Evolutionary conservation across 495 filamentous ascomycete genomes (phyloP).

Genomic region (Apodospora peruviana): DNA sequence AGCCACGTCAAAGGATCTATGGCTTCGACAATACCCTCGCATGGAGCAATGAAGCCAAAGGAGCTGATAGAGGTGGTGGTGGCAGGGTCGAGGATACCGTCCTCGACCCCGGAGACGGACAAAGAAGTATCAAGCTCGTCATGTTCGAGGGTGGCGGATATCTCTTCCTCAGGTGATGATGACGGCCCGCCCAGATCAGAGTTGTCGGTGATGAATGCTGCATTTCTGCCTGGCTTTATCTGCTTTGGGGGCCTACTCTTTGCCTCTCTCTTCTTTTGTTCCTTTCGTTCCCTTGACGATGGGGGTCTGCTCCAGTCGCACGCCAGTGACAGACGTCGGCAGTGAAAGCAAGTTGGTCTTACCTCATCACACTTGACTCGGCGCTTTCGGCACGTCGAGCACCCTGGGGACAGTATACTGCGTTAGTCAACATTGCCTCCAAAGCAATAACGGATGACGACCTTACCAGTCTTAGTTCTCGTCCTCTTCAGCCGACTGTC

Average conservation of each 20-base stretch:
- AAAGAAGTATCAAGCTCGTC: too few species aligned
- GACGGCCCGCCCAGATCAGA: too few species aligned
- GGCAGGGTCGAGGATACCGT: too few species aligned
- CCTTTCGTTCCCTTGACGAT: not conserved
- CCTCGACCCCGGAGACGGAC: too few species aligned
- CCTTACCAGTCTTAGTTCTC: constrained; percentile 3
- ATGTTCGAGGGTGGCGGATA: too few species aligned
- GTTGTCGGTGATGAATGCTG: too few species aligned
- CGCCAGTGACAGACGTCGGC: not conserved
- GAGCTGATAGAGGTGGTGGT: too few species aligned
- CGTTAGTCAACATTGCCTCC: not conserved
- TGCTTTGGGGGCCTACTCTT: too few species aligned
- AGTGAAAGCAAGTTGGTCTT: constrained; percentile 6
- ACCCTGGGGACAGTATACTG: constrained; percentile 3
- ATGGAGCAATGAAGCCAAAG: not conserved
- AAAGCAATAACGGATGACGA: not conserved
- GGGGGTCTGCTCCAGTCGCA: not conserved
- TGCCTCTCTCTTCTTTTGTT: not conserved
- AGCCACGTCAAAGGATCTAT: not conserved
- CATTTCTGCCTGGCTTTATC: too few species aligned
- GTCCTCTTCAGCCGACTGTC: not conserved
- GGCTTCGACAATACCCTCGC: not conserved
- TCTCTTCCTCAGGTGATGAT: too few species aligned
- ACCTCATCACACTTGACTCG: constrained; percentile 14
- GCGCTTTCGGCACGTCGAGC: constrained; percentile 11